Base-by-base conservation (phyloP, 176 grass and related monocot species). In the Carex littledalei region DNA sequence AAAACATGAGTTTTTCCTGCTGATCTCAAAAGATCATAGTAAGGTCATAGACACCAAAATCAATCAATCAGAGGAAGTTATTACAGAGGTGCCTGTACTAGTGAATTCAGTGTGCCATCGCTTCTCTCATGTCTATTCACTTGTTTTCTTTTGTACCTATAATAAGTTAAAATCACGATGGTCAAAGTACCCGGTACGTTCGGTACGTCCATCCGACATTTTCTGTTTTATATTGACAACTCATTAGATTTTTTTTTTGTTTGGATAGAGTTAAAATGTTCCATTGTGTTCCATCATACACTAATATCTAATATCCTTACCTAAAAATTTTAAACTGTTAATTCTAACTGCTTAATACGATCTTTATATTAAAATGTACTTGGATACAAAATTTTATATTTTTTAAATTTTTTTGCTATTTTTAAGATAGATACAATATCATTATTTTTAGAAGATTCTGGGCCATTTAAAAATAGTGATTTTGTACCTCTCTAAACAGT, bases 121-220 rank as follows among this genome's bases (percentile, higher is more conserved):
- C 75, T 14, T 79, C 47, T 55, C 21, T 56, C 75, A 13, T 79
- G 47, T 57, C 50, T 2, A 55, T 5, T 6, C 20, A 26, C 20
- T 3, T 78, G 56, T 78, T 55, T 11, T 49, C 47, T 49, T 76
- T 32, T 79, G 20, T 29, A 58, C 18, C 75, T 79, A 58, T 58
- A 58, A 79, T 79, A 58, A 79, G 75, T 79, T 54, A 79, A 58
- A 57, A 57, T 79, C n/a, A 58, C 22, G 18, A 79, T 32, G 75
- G 75, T 79, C 50, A 79, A 79, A 79, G 2, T 10, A 79, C 75
- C 45, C 75, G 29, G 49, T 57, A 79, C 75, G 58, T 79, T 79
- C 70, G 70, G 70, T 22, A 75, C 37, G 39, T 50, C 35, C 37
- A 50, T 75, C 2, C 39, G 50, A 50, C 50, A 12, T 55, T 22